Conservation (phyloP, 371 early-diverging fungal species). For the Haplosporangium sp. region DNA sequence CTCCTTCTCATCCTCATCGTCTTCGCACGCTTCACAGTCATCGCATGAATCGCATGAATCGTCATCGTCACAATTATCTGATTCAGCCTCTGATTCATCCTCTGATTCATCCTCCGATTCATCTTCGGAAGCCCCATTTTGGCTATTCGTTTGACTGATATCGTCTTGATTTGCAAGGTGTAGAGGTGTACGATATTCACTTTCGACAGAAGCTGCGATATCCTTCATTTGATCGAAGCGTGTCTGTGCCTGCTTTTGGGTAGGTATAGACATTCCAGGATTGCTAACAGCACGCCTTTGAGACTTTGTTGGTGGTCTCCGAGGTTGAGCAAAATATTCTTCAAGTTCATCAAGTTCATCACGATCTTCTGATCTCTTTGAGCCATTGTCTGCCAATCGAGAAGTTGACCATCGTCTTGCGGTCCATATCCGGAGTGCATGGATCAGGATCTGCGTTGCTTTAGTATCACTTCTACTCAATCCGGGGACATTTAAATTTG, state of each 20-base stretch:
- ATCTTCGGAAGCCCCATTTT: not conserved
- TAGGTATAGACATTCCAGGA: conserved; percentile 14
- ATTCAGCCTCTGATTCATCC: not conserved
- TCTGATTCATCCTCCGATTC: not conserved
- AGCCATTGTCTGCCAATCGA: not conserved
- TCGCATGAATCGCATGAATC: conserved; percentile 14
- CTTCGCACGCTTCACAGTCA: conserved; percentile 19
- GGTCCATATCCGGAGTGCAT: conserved; percentile 48
- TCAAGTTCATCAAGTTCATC: conserved; percentile 44
- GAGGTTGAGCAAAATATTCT: conserved; percentile 44
- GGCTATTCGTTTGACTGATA: not conserved
- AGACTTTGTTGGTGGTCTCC: not conserved
- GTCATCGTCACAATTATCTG: not conserved
- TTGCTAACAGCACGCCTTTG: not conserved
- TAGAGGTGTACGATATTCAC: conserved; percentile 34
- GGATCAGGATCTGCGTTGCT: conserved; percentile 32
- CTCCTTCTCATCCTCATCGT: conserved; percentile 29
- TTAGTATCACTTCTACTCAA: conserved; percentile 43
- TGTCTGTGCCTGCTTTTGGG: not conserved
- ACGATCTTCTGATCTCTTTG: conserved; percentile 18
- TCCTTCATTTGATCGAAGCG: not conserved
- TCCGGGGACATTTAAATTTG: conserved; percentile 28
- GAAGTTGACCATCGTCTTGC: conserved; percentile 40
- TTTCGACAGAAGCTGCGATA: conserved; percentile 27
- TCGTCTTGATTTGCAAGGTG: conserved; percentile 1